Evolutionary conservation across 75 land plant genomes (phyloP).

Genomic region (Isoetes taiwanensis): DNA sequence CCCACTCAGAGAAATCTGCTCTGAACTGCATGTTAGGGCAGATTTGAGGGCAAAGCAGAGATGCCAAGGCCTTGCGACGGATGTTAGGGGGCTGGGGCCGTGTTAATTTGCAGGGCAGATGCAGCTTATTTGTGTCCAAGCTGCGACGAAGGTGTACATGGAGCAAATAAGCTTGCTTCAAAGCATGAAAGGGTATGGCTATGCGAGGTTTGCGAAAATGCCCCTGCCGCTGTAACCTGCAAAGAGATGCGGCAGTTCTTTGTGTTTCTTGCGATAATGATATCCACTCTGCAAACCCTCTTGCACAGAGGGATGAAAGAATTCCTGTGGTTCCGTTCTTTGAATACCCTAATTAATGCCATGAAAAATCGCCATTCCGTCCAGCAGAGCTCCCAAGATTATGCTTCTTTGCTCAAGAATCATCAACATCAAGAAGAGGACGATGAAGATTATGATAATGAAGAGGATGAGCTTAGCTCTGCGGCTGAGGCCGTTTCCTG

Average conservation of each 20-base stretch:
- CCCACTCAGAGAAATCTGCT: no score
- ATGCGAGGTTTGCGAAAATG: constrained; percentile 75
- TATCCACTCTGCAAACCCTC: constrained; percentile 63
- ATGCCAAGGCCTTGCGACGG: constrained; percentile 60
- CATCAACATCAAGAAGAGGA: no score
- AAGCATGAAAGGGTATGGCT: constrained; percentile 72
- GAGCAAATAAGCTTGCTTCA: constrained; percentile 64
- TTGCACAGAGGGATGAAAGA: constrained; percentile 59
- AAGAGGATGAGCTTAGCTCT: constrained; percentile 21
- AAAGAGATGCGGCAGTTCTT: constrained; percentile 73
- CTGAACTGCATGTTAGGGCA: no score
- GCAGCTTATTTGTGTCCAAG: constrained; percentile 50
- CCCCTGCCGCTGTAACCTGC: constrained; percentile 69
- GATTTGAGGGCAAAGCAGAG: no score
- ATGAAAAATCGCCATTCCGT: no score
- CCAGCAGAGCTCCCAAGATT: no score
- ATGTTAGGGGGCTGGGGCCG: constrained; percentile 37
- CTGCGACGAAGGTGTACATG: constrained; percentile 66
- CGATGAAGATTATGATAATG: constrained; percentile 12
- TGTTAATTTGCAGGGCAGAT: constrained; percentile 58
- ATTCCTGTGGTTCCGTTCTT: constrained; percentile 37
- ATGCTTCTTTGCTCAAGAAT: no score
- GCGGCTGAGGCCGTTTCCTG: constrained; percentile 50
- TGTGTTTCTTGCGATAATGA: constrained; percentile 56
- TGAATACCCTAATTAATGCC: constrained; percentile 17